Evolutionary conservation across 1,139 yeast genomes (phyloP).

Genomic region (Zygosaccharomyces pseudobailii): DNA sequence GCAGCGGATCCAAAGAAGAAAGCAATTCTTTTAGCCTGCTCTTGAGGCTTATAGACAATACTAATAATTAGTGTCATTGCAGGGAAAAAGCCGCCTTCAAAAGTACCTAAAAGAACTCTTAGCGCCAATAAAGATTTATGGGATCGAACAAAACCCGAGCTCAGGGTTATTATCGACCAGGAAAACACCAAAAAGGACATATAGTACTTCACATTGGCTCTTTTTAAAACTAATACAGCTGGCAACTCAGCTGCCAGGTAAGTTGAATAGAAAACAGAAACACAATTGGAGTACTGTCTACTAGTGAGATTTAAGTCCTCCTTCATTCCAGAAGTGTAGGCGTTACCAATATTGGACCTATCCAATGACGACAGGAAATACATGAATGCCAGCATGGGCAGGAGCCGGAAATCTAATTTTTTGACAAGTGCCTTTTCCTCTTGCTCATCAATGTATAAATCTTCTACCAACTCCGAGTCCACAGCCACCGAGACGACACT

Average conservation of each 20-base stretch:
- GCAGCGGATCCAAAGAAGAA: constrained; percentile 35
- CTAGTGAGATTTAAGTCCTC: constrained; percentile 33
- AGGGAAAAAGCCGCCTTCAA: constrained; percentile 51
- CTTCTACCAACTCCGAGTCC: constrained; percentile 5
- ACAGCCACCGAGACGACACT: constrained; percentile 5
- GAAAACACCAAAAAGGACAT: constrained; percentile 36
- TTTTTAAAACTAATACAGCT: constrained; percentile 36
- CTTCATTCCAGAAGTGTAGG: constrained; percentile 46
- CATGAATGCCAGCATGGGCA: constrained; percentile 46
- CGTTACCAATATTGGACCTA: constrained; percentile 48
- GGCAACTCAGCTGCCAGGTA: constrained; percentile 45
- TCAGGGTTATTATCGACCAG: constrained; percentile 48
- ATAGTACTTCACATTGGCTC: constrained; percentile 38
- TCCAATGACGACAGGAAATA: constrained; percentile 48
- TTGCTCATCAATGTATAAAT: constrained; percentile 16
- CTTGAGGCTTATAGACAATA: constrained; percentile 35
- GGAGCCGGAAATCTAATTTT: constrained; percentile 41
- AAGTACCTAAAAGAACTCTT: constrained; percentile 44
- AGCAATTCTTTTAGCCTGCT: constrained; percentile 38
- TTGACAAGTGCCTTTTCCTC: constrained; percentile 37
- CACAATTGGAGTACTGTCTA: constrained; percentile 42
- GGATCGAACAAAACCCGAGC: constrained; percentile 40
- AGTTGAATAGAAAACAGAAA: constrained; percentile 47
- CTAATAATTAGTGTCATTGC: constrained; percentile 36
- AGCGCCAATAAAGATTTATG: constrained; percentile 41